Conservation (phyloP, 805 yeast genomes). For the Candida endomychidarum region DNA sequence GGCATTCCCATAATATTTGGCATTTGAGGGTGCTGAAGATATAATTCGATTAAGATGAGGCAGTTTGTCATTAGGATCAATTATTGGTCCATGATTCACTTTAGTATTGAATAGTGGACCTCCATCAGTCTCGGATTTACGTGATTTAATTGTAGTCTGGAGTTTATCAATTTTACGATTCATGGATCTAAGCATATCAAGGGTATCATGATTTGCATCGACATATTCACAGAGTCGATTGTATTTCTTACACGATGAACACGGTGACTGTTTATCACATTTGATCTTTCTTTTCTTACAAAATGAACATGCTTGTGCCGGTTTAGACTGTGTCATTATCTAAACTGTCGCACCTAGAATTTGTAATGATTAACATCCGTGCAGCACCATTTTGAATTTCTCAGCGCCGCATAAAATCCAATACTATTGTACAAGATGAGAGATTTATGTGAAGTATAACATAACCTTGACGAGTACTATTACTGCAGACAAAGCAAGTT, state of each 20-base stretch:
- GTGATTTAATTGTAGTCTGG: neutral
- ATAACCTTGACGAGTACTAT: too few relatives aligned
- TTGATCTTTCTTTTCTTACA: constrained; percentile 15
- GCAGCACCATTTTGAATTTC: too few relatives aligned
- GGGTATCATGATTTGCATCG: neutral
- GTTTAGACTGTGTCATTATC: neutral
- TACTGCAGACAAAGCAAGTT: too few relatives aligned
- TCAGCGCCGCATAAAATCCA: too few relatives aligned
- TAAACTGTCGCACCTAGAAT: too few relatives aligned
- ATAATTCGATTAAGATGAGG: constrained; percentile 1
- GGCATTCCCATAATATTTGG: neutral
- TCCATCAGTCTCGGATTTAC: neutral
- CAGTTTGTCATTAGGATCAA: constrained; percentile 8
- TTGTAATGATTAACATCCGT: too few relatives aligned
- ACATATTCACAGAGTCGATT: constrained; percentile 8
- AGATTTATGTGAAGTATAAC: too few relatives aligned
- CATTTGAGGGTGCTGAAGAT: neutral
- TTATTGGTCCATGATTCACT: constrained; percentile 2
- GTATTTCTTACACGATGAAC: constrained; percentile 12
- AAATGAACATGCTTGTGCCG: constrained; percentile 10
- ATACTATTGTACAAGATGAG: too few relatives aligned
- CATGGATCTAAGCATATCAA: neutral
- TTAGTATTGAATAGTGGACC: neutral
- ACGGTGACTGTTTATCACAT: constrained; percentile 13
- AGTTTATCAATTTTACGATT: neutral